Evolutionary conservation across 805 yeast genomes (phyloP), one percentile per base, ranked within the genome.

Genomic region (Wickerhamiella sorbophila): DNA sequence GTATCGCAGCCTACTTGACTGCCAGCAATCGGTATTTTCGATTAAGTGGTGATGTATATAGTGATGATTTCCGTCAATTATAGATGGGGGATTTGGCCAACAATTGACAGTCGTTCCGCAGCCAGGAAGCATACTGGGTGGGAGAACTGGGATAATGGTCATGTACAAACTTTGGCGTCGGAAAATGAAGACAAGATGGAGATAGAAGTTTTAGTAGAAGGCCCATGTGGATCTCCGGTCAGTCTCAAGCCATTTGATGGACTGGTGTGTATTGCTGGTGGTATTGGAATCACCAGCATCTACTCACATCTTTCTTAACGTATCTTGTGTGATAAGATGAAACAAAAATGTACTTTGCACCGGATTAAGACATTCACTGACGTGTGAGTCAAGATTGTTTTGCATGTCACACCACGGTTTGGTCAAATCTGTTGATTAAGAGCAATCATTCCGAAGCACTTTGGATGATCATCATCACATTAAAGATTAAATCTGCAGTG

Each of bases 271-370:
- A 46, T 79, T 20, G 78, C 85, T 8, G 85, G 83, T 39, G 87
- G 87, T 31, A 75, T 74, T 41, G 88, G 87, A 44, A 64, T 80
- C 39, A 76, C 86, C 1, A 82, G 75, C 2, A 65, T 73, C 15
- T 69, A 70, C 43, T 58, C 75, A 4, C 65, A 72, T 2, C 21
- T 40, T 5, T 32, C 43, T 48, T 16, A 17, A 19, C 72, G 50
- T 46, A 29, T 45, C 48, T 33, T 43, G 48, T 21, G 24, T 15
- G 21, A 29, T 3, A 5, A 24, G 15, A 55, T 58, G 40, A 15
- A n/a, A 15, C 42, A 39, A 15, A 62, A 59, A 19, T 52, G 55
- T 32, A 58, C 65, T 29, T 68, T 72, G 44, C 65, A 83, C 41
- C 83, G 94, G 94, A 66, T 71, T 36, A 52, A 41, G 6, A 43